Conservation (phyloP, 768 basidiomycete species). For the Pholiota conissans region DNA sequence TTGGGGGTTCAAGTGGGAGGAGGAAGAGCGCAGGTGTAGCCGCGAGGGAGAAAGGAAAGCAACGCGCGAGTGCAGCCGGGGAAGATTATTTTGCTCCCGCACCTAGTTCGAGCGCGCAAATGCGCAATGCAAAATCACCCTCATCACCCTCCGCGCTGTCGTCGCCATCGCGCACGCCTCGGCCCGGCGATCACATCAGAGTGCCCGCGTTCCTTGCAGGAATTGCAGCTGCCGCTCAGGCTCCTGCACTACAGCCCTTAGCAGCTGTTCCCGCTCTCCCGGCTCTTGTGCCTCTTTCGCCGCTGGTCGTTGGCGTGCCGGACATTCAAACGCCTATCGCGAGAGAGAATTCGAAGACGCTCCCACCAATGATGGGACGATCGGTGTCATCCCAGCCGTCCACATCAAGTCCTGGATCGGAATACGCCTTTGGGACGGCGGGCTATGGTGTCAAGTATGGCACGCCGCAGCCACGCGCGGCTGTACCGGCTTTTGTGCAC, state of each 20-base stretch:
- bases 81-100: background rate
- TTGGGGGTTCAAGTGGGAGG: background rate
- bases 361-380: background rate
- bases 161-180: slow-evolving; percentile 20
- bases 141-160: background rate
- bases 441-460: background rate
- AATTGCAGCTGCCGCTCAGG: background rate
- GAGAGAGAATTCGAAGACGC: background rate
- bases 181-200: slow-evolving; percentile 17
- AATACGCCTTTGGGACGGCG: background rate
- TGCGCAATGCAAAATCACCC: background rate
- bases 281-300: background rate
- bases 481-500: background rate
- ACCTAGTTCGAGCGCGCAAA: background rate
- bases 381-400: background rate
- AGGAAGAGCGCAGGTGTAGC: too few relatives aligned
- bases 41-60: background rate
- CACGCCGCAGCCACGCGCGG: background rate
- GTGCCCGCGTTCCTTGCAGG: background rate
- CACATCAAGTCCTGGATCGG: background rate
- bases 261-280: background rate
- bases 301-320: background rate
- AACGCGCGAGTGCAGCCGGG: too few relatives aligned
- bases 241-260: background rate
- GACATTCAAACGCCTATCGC: background rate